A percentile compares a stretch with the other conserved stretches of the same genome.
These are phyloP conservation scores for Papilionanthe hybrid DNA, from an alignment of 116 monocot genomes.

Conservation along the genomic window DNA sequence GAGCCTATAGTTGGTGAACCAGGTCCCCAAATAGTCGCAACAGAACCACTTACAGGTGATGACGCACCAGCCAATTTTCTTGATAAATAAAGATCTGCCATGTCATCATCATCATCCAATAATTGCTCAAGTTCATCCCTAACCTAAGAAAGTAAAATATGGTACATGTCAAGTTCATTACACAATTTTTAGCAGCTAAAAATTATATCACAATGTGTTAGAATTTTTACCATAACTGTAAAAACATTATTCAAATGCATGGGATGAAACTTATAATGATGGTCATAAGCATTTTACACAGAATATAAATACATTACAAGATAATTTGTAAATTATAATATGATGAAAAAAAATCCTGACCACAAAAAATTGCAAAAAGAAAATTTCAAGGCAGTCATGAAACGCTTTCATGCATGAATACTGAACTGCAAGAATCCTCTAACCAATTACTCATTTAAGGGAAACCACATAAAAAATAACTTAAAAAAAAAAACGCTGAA, in stretches of 20 bases:
- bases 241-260: neutral
- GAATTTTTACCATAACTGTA: neutral
- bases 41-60: constrained; percentile 60
- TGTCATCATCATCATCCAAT: constrained; percentile 92
- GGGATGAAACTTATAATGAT: neutral
- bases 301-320: neutral
- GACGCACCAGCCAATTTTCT: constrained; percentile 65
- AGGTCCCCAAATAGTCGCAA: constrained; percentile 54
- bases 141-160: constrained; percentile 37
- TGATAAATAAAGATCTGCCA: constrained; percentile 95
- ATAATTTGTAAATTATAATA: neutral
- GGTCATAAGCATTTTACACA: no score
- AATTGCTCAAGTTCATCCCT: constrained; percentile 92
- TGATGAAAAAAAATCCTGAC: neutral
- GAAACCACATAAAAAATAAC: neutral
- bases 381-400: neutral
- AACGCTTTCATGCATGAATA: neutral
- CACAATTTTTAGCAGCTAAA: neutral
- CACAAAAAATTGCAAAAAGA: neutral
- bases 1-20: constrained; percentile 72
- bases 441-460: neutral
- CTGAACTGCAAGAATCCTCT: neutral
- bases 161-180: neutral
- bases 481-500: neutral
- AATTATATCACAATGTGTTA: neutral